Percentiles rank a stretch among this genome's conserved stretches.
Evolutionary conservation across 768 basidiomycete species (phyloP).

Genomic region (Rhizopogon vesiculosus): DNA sequence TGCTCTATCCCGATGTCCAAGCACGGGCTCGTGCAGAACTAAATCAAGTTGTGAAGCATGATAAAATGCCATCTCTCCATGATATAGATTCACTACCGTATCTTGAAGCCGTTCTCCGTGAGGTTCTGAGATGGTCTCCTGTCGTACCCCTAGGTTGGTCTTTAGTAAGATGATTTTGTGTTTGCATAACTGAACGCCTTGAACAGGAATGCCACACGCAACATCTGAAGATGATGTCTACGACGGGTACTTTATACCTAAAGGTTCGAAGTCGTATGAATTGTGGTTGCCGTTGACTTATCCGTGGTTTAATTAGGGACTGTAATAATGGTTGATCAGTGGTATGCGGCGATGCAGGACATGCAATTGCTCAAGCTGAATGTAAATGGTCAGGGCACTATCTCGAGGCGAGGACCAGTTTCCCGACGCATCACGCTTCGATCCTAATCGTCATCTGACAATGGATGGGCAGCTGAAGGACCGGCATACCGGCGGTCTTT

Average conservation of each 20-base stretch:
- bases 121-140: too few relatives aligned
- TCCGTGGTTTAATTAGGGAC: conserved; percentile 1
- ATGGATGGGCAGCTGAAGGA: neutral
- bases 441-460: neutral
- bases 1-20: too few relatives aligned
- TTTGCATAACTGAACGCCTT: neutral
- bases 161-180: neutral
- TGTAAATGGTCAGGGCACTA: neutral
- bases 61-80: too few relatives aligned
- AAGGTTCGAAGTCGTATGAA: conserved; percentile 21
- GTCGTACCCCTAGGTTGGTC: too few relatives aligned
- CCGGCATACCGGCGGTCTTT: neutral
- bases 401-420: neutral
- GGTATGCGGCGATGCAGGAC: conserved; percentile 3
- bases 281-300: neutral
- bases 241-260: conserved; percentile 25
- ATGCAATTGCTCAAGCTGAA: neutral
- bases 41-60: too few relatives aligned
- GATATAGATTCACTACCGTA: too few relatives aligned
- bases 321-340: conserved; percentile 19
- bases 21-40: too few relatives aligned
- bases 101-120: too few relatives aligned
- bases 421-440: neutral
- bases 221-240: conserved; percentile 5
- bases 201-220: conserved; percentile 3